Evolutionary conservation across 192 early-diverging fungal genomes (phyloP).

Genomic region (Coemansia sp.): DNA sequence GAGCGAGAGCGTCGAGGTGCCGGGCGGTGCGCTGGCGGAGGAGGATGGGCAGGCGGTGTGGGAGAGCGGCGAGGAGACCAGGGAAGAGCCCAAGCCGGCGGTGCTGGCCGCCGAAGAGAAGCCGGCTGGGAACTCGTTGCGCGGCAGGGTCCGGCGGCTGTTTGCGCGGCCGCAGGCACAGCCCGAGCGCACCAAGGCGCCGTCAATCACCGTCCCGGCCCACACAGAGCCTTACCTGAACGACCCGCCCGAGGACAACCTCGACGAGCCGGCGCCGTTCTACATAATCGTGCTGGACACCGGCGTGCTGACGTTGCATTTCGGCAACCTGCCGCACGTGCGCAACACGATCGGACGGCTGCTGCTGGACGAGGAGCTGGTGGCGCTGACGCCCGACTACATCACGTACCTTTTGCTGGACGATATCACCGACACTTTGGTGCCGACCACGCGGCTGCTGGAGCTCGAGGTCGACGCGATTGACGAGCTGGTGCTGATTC

Average conservation of each 20-base stretch:
- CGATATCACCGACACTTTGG: slow-evolving; percentile 91
- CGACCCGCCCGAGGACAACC: slow-evolving; percentile 8
- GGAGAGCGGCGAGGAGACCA: neutral
- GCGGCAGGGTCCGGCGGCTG: neutral
- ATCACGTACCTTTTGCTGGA: slow-evolving; percentile 92
- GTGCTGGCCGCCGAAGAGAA: neutral
- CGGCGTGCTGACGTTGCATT: slow-evolving; percentile 46
- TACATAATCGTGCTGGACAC: slow-evolving; percentile 39
- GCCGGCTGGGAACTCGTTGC: neutral
- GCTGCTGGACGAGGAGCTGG: slow-evolving; percentile 30
- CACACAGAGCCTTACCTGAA: too few species aligned
- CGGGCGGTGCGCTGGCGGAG: neutral
- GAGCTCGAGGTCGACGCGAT: slow-evolving; percentile 95
- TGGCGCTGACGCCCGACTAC: slow-evolving; percentile 67
- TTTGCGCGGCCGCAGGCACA: neutral
- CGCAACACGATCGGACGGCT: slow-evolving; percentile 60
- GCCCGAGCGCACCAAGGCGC: neutral
- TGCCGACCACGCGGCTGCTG: slow-evolving; percentile 79
- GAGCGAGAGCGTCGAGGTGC: slow-evolving; percentile 3
- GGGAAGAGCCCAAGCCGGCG: neutral
- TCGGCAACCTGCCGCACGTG: slow-evolving; percentile 28
- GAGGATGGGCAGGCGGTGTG: neutral
- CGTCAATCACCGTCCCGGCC: neutral
- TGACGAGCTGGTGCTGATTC: slow-evolving; percentile 89
- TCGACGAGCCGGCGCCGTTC: slow-evolving; percentile 44